Evolutionary conservation across 805 yeast genomes (phyloP), one percentile per base, ranked within the genome.

Genomic region (Saccharomycopsis schoenii): DNA sequence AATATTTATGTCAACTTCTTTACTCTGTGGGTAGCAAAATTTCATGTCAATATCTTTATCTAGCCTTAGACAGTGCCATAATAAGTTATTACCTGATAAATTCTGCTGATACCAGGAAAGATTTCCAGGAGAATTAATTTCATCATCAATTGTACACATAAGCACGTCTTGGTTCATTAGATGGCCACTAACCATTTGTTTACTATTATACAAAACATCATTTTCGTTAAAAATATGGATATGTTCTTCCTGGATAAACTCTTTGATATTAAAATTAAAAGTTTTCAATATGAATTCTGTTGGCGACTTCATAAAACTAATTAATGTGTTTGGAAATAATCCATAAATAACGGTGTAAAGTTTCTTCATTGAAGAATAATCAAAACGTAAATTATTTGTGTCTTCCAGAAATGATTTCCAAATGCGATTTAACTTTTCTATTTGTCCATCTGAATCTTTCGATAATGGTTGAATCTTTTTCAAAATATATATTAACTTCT

Each of bases 61-160:
- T 24, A 61, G 58, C 19, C 61, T 63, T 39, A 63, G 56, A 47
- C 65, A 63, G 14, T 59, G 17, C 65, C 65, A 63, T 34, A 63
- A 42, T 11, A 61, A 29, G 10, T 52, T 59, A 52, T 47, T 51
- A 14, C 57, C 55, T 17, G 25, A 19, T 15, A 29, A 36, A 24
- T 25, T n/a, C 14, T 24, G 24, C 15, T 56, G 52, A 42, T 41
- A 19, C 58, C 56, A 55, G 37, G 40, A 43, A 19, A 51, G 43
- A 40, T 51, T 59, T 14, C 29, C 43, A 25, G 42, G 47, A 11
- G 15, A 21, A 6, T 43, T 37, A 2, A 62, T 15, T 42, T 62
- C 65, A 39, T 62, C 63, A 12, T 60, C 56, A 12, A 57, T 37
- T 11, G 60, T 36, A 39, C 60, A 61, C 8, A 24, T 17, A 15